Conservation (phyloP, 139 green algal species). For the Micractinium conductrix region DNA sequence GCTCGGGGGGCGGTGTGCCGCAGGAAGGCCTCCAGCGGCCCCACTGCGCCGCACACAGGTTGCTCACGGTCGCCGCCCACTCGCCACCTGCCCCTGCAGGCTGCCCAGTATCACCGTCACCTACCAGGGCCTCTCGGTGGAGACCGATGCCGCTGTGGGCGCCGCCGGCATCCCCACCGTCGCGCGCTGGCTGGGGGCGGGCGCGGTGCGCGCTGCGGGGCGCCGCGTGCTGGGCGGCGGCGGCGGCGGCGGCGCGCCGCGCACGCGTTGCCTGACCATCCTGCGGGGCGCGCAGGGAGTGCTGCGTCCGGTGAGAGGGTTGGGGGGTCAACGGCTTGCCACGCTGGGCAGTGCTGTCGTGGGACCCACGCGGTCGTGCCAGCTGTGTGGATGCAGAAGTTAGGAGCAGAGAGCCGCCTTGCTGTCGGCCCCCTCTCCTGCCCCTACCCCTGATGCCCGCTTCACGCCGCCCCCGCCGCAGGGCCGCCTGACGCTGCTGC, state of each 20-base stretch:
- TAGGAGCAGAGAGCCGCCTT: too few relatives aligned
- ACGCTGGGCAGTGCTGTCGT: neutral
- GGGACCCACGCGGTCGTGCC: neutral
- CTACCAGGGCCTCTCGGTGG: conserved; percentile 64
- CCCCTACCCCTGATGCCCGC: too few relatives aligned
- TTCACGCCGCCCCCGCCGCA: too few relatives aligned
- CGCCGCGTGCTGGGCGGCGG: conserved; percentile 46
- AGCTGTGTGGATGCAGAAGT: too few relatives aligned
- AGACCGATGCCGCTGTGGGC: conserved; percentile 71
- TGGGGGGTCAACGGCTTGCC: too few relatives aligned
- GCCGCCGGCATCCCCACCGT: conserved; percentile 56
- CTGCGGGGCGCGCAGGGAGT: conserved; percentile 31
- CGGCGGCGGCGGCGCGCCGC: neutral
- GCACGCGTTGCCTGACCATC: conserved; percentile 18
- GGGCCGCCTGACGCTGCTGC: conserved; percentile 49
- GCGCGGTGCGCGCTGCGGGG: too few relatives aligned
- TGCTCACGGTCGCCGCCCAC: too few relatives aligned
- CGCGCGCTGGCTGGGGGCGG: neutral
- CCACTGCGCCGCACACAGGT: too few relatives aligned
- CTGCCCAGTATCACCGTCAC: conserved; percentile 59
- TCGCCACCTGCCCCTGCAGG: neutral
- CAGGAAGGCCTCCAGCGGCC: neutral
- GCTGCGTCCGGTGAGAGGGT: conserved; percentile 1
- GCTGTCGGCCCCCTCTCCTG: too few relatives aligned
- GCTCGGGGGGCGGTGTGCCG: neutral